phyloP scores from a whole-genome alignment of 139 green algal genomes.

The Haematococcus sp. region DNA sequence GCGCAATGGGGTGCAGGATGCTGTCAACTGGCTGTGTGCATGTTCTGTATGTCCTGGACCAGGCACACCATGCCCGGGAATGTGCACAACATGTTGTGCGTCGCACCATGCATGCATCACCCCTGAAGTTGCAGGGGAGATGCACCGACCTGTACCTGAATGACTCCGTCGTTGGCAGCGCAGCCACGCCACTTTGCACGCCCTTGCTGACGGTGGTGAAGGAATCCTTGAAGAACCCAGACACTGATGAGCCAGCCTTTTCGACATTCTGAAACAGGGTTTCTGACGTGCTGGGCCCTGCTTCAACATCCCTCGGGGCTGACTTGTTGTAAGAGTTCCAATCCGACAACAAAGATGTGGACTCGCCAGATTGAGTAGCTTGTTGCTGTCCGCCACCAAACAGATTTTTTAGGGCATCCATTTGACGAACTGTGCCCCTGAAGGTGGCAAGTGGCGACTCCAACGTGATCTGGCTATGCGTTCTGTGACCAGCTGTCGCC shows the following conservation, averaged over 20 bases:
- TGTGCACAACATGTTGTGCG: not conserved
- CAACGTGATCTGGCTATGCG: too few relatives aligned
- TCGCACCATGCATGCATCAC: not conserved
- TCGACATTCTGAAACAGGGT: not conserved
- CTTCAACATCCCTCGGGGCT: not conserved
- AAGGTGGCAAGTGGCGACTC: too few relatives aligned
- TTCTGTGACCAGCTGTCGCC: too few relatives aligned
- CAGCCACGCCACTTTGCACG: not conserved
- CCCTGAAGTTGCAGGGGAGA: not conserved
- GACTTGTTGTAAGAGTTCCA: slow-evolving; percentile 4
- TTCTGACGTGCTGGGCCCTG: not conserved
- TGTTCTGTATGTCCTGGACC: too few relatives aligned
- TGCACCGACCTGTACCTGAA: slow-evolving; percentile 8
- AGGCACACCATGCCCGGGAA: too few relatives aligned
- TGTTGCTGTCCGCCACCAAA: too few relatives aligned
- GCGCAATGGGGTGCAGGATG: not conserved
- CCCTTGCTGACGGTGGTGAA: not conserved
- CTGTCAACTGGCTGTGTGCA: not conserved
- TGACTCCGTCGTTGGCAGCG: not conserved
- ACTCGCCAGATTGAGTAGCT: too few relatives aligned
- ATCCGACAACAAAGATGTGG: not conserved
- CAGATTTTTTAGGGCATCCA: too few relatives aligned
- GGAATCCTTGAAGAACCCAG: not conserved
- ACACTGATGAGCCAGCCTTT: not conserved
- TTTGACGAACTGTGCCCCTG: too few relatives aligned